phyloP scores from a whole-genome alignment of 345 rosid genomes.

The Draba incana region DNA sequence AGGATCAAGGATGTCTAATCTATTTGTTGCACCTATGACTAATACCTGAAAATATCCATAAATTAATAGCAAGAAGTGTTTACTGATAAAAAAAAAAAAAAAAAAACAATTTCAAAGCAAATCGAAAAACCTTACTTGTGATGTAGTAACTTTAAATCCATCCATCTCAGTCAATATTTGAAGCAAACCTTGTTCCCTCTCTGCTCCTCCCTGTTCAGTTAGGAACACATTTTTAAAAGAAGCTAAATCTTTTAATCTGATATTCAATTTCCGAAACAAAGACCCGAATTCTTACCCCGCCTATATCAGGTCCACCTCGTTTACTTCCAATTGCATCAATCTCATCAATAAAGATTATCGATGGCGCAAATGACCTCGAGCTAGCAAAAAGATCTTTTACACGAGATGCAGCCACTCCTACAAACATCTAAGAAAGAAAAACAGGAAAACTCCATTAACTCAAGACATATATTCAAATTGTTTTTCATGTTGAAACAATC shows the following conservation, averaged over 20 bases:
- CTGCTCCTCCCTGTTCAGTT: slow-evolving; percentile 87
- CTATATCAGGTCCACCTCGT: slow-evolving; percentile 97
- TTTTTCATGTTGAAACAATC: neutral
- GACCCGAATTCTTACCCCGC: slow-evolving; percentile 67
- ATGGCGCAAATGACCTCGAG: slow-evolving; percentile 92
- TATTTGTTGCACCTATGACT: slow-evolving; percentile 96
- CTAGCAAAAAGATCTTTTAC: slow-evolving; percentile 95
- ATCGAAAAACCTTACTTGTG: slow-evolving; percentile 61
- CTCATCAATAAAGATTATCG: slow-evolving; percentile 94
- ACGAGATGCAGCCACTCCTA: slow-evolving; percentile 98
- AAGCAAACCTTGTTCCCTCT: slow-evolving; percentile 97
- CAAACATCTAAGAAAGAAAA: slow-evolving; percentile 82
- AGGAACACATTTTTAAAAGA: neutral
- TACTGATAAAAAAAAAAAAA: neutral
- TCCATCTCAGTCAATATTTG: slow-evolving; percentile 98
- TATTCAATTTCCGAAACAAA: neutral
- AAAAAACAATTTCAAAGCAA: slow-evolving; percentile 9
- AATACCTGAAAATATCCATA: slow-evolving; percentile 66
- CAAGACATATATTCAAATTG: slow-evolving; percentile 3
- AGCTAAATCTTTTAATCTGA: neutral
- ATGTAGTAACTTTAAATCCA: slow-evolving; percentile 88
- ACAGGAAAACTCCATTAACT: slow-evolving; percentile 13
- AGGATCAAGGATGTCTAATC: slow-evolving; percentile 94
- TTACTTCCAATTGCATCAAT: slow-evolving; percentile 98
- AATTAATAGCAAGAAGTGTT: slow-evolving; percentile 19